Percentiles rank a stretch among this genome's conserved stretches.
phyloP scores from a whole-genome alignment of 305 asterid genomes.

The Rubia tinctorum region DNA sequence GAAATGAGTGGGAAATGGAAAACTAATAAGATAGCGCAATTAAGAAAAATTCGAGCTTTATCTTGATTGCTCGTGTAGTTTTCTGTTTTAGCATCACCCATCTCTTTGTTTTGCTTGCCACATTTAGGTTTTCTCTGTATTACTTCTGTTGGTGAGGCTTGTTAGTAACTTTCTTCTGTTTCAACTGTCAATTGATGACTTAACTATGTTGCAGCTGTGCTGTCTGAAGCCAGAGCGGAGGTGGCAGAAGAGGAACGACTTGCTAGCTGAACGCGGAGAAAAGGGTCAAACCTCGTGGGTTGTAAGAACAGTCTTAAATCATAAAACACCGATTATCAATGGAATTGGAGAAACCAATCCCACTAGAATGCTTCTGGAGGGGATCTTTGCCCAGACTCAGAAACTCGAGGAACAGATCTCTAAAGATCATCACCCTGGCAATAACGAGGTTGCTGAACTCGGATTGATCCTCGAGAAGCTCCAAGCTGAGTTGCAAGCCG shows the following conservation, averaged over 20 bases:
- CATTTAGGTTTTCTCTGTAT: neutral
- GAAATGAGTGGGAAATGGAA: neutral
- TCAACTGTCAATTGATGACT: neutral
- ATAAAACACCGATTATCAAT: constrained; percentile 49
- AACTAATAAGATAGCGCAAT: neutral
- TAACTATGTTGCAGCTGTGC: constrained; percentile 36
- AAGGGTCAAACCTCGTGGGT: constrained; percentile 31
- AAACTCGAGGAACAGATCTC: constrained; percentile 79
- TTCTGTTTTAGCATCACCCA: neutral
- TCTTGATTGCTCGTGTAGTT: neutral
- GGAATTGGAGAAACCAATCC: constrained; percentile 63
- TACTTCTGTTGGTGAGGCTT: neutral
- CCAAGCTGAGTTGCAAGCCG: constrained; percentile 68
- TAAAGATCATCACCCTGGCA: constrained; percentile 38
- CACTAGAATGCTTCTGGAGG: constrained; percentile 72
- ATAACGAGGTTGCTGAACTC: constrained; percentile 49
- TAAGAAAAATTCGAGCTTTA: neutral
- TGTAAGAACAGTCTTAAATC: constrained; percentile 52
- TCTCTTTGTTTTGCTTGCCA: neutral
- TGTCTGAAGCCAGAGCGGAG: constrained; percentile 35
- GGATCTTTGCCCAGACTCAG: constrained; percentile 77
- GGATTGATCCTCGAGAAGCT: constrained; percentile 46
- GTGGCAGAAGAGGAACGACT: constrained; percentile 36
- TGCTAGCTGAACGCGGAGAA: constrained; percentile 30
- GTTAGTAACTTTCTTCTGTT: neutral